These are phyloP conservation scores for Astrocystis sublimbata DNA, from an alignment of 495 filamentous ascomycete species.

Conservation along the genomic window DNA sequence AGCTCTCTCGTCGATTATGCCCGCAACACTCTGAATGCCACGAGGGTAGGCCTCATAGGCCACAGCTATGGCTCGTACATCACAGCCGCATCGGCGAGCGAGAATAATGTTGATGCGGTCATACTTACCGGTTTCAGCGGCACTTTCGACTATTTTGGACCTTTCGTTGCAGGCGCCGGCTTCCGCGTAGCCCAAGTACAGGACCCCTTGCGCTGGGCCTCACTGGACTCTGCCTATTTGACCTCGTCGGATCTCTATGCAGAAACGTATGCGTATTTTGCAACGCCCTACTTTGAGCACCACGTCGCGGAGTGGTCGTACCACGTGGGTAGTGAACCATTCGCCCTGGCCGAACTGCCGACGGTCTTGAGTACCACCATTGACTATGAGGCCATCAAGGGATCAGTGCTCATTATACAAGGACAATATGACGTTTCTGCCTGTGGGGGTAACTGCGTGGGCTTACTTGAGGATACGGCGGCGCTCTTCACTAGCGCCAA, in stretches of 20 bases:
- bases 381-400: slow-evolving; percentile 2
- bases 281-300: slow-evolving; percentile 25
- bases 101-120: slow-evolving; percentile 23
- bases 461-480: slow-evolving; percentile 22
- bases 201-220: slow-evolving; percentile 25
- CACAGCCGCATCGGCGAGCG: slow-evolving; percentile 22
- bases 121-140: slow-evolving; percentile 31
- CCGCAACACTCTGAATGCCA: slow-evolving; percentile 20
- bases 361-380: slow-evolving; percentile 23
- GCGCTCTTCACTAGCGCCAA: slow-evolving; percentile 9
- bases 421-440: slow-evolving; percentile 31
- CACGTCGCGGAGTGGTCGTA: slow-evolving; percentile 29
- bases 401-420: slow-evolving; percentile 26
- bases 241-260: slow-evolving; percentile 13
- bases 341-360: slow-evolving; percentile 29
- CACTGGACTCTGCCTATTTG: slow-evolving; percentile 25
- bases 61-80: slow-evolving; percentile 37
- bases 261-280: slow-evolving; percentile 22
- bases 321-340: slow-evolving; percentile 27
- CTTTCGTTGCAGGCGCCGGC: slow-evolving; percentile 26
- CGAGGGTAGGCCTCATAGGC: slow-evolving; percentile 30
- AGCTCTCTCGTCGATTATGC: slow-evolving; percentile 29
- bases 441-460: slow-evolving; percentile 32
- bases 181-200: slow-evolving; percentile 25
- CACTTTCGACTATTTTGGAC: slow-evolving; percentile 26